These are phyloP conservation scores for Colletotrichum shisoi DNA, from an alignment of 2,329 filamentous ascomycete species.

Conservation along the genomic window DNA sequence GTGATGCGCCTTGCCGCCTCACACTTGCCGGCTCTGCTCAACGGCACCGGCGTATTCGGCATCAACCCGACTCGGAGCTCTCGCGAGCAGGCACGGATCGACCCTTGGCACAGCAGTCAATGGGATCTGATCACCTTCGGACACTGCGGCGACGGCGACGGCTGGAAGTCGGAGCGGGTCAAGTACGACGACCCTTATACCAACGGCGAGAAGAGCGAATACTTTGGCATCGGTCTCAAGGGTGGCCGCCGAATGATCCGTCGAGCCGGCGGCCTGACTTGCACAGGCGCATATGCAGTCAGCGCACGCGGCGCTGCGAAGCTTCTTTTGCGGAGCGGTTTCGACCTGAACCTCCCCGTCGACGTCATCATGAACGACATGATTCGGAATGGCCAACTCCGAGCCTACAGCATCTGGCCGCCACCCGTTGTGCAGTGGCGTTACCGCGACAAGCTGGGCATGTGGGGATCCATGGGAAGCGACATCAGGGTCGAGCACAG, in stretches of 20 bases:
- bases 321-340: conserved; percentile 41
- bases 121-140: conserved; percentile 44
- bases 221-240: conserved; percentile 39
- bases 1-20: conserved; percentile 41
- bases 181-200: conserved; percentile 25
- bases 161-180: conserved; percentile 20
- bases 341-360: conserved; percentile 43
- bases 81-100: conserved; percentile 3
- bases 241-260: conserved; percentile 42
- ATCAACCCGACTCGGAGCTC: conserved; percentile 6
- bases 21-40: conserved; percentile 18
- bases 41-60: conserved; percentile 13
- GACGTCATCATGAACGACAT: conserved; percentile 44
- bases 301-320: conserved; percentile 45
- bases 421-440: conserved; percentile 44
- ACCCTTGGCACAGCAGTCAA: conserved; percentile 42
- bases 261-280: conserved; percentile 41
- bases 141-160: conserved; percentile 41
- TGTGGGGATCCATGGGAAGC: conserved; percentile 41
- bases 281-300: conserved; percentile 45
- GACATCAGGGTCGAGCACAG: conserved; percentile 42
- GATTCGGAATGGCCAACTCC: conserved; percentile 40
- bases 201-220: conserved; percentile 28
- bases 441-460: conserved; percentile 42
- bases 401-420: conserved; percentile 42